Percentiles rank a stretch among this genome's conserved stretches.
These are phyloP conservation scores for Hypoxylon lenormandii DNA, from an alignment of 495 filamentous ascomycete genomes.

Conservation along the genomic window DNA sequence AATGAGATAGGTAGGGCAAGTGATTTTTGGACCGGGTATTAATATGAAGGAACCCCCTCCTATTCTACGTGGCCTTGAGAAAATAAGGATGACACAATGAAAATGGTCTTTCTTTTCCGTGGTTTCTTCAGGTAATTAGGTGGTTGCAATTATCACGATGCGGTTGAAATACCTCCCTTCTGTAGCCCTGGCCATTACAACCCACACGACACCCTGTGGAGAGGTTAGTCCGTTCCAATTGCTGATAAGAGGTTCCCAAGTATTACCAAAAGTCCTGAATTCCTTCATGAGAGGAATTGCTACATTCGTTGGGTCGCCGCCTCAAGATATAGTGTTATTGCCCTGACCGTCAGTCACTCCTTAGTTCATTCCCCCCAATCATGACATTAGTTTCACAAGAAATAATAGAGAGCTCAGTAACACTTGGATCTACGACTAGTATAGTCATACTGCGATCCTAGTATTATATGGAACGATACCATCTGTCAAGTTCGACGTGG, in stretches of 20 bases:
- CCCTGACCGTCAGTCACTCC: constrained; percentile 42
- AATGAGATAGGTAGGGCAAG: no score
- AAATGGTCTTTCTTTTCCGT: no score
- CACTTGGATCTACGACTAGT: constrained; percentile 44
- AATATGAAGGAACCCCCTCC: no score
- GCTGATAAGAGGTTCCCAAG: constrained; percentile 39
- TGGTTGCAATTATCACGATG: neutral
- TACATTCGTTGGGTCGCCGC: constrained; percentile 34
- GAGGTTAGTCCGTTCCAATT: constrained; percentile 16
- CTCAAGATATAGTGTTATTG: constrained; percentile 39
- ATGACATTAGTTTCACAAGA: neutral
- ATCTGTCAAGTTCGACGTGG: constrained; percentile 42
- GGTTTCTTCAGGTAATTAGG: no score
- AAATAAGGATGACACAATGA: no score
- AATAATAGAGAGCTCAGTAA: constrained; percentile 42
- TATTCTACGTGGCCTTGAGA: no score
- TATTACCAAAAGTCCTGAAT: constrained; percentile 26
- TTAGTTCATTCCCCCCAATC: neutral
- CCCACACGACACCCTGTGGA: neutral
- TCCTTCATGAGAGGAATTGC: constrained; percentile 45
- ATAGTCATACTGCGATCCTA: constrained; percentile 29
- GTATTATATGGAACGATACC: constrained; percentile 34
- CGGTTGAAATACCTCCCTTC: neutral
- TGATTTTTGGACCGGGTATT: no score
- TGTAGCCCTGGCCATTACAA: neutral